Base-by-base conservation (phyloP, 495 filamentous ascomycete genomes). In the Penicillium cataractarum region DNA sequence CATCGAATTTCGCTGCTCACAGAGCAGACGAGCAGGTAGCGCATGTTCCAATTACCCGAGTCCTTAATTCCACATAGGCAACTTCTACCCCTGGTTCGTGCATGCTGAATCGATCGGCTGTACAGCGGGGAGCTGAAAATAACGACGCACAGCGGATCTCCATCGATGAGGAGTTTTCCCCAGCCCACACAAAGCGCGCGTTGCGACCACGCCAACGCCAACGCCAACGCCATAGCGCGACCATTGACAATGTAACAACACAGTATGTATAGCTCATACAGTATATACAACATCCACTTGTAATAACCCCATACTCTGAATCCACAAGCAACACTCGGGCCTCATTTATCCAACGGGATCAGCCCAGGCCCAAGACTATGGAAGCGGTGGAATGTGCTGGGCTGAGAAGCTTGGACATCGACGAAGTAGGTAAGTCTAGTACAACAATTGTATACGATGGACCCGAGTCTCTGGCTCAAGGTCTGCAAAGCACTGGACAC, bases 51-150 rank as follows among this genome's bases (percentile, higher is more conserved):
- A 7, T 7, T 31, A 29, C 4, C 26, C 12, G n/a, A 8, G 24
- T 2, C 8, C 13, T 52, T 15, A 2, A 17, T 26, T 27, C 24
- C 55, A 64, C 60, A 65, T 39, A 2, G 17, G 56, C 67, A 58
- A 70, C 65, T 21, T 10, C 6, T 31, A 35, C 21, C 22, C 21
- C 44, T 65, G 65, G 65, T 65, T 63, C 51, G 60, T 48, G 57
- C 39, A 24, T 39, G 33, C 24, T 6, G 53, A 62, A 44, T 35
- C 27, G 57, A 68, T 65, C 58, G 40, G 58, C 17, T 61, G 35
- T 31, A 26, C n/a, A 26, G 15, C 40, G 42, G 19, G 42, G 19
- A 51, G 51, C 57, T 68, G 54, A 63, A 62, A 49, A 55, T 57
- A 40, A 33, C 17, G 51, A 15, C 7, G 32, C 52, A 33, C 39